phyloP scores from a whole-genome alignment of 257 asterid genomes.

The Fraxinus excelsior region DNA sequence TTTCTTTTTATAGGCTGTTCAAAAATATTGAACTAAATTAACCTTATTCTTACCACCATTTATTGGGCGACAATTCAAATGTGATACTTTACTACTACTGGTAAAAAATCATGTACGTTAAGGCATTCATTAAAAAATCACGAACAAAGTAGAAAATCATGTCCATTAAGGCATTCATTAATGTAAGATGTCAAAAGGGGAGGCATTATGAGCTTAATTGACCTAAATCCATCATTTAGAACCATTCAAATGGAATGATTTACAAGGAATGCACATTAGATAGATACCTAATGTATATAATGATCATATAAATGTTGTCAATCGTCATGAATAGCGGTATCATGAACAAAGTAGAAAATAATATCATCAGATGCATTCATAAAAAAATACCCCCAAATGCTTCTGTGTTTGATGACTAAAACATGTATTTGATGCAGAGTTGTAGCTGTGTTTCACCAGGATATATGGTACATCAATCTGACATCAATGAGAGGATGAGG shows the following conservation, averaged over 20 bases:
- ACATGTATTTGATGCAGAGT: slow-evolving; percentile 40
- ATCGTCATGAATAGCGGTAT: neutral
- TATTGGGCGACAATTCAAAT: too few species aligned
- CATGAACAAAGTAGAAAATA: neutral
- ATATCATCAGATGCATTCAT: neutral
- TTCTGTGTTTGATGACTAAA: neutral
- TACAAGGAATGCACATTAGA: neutral
- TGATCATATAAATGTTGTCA: neutral
- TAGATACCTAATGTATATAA: too few species aligned
- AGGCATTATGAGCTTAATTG: neutral
- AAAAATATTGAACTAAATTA: too few species aligned
- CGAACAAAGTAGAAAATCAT: neutral
- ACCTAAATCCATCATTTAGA: neutral
- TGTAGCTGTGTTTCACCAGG: slow-evolving; percentile 73
- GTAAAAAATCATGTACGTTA: neutral
- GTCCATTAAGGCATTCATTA: neutral
- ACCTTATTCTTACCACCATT: too few species aligned
- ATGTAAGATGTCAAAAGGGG: neutral
- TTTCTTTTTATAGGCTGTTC: neutral
- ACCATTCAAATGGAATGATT: neutral
- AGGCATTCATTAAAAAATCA: neutral
- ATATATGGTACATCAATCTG: slow-evolving; percentile 78
- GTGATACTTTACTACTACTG: neutral
- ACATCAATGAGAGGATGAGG: slow-evolving; percentile 86
- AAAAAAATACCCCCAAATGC: neutral